phyloP scores from a whole-genome alignment of 352 stramenopile genomes.

The Globisporangium nodosum region DNA sequence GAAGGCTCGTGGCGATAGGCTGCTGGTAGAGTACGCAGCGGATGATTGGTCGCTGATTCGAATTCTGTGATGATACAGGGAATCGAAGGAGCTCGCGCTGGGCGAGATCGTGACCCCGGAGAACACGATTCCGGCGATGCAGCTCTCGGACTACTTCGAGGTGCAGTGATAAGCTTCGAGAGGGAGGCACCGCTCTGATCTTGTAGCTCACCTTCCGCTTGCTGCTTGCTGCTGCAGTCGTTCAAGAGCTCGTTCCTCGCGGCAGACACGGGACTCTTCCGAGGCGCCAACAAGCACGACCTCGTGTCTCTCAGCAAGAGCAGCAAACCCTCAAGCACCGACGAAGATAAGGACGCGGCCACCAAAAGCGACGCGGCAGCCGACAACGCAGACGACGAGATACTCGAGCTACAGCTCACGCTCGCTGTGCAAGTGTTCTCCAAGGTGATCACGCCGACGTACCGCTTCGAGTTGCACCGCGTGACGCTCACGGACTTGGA shows the following conservation, averaged over 20 bases:
- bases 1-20: not conserved
- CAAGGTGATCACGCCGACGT: slow-evolving; percentile 10
- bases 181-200: not conserved
- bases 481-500: slow-evolving; percentile 8
- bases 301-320: not conserved
- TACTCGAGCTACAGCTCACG: slow-evolving; percentile 1
- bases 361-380: not conserved
- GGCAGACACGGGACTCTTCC: not conserved
- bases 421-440: slow-evolving; percentile 4
- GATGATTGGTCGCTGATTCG: not conserved
- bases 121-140: slow-evolving; percentile 4
- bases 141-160: slow-evolving; percentile 11
- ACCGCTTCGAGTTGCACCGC: slow-evolving; percentile 1
- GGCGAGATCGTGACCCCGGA: slow-evolving; percentile 1
- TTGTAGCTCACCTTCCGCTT: not conserved
- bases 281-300: slow-evolving; percentile 1
- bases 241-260: slow-evolving; percentile 8
- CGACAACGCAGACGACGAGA: not conserved
- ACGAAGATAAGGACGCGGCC: not conserved
- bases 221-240: not conserved
- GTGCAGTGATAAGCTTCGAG: not conserved
- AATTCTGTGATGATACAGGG: not conserved
- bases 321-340: not conserved
- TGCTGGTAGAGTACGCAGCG: not conserved
- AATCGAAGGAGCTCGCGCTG: slow-evolving; percentile 7